Percentiles rank a stretch among this genome's conserved stretches.
Evolutionary conservation across 129 eudicot species (phyloP).

Genomic region (Heracleum sosnowskyi): DNA sequence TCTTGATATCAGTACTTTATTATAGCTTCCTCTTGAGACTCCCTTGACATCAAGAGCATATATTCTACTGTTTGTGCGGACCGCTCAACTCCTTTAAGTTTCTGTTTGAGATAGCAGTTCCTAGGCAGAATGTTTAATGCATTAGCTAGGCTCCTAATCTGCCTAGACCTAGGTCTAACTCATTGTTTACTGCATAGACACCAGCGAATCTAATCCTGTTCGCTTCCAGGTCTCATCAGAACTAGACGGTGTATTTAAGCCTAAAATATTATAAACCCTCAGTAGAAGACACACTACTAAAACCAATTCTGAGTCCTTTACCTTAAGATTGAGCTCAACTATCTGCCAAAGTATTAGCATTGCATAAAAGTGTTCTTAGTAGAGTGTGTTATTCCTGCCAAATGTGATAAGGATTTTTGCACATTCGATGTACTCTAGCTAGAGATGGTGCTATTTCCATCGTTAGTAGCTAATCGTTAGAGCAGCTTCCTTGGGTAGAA

Average conservation of each 20-base stretch:
- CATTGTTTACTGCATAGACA: not conserved
- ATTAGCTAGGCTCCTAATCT: slow-evolving; percentile 2
- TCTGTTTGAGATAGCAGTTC: too few species aligned
- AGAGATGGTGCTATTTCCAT: not conserved
- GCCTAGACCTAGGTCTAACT: not conserved
- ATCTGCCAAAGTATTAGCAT: not conserved
- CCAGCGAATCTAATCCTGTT: not conserved
- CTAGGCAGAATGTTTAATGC: not conserved
- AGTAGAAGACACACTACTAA: not conserved
- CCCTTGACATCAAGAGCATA: not conserved
- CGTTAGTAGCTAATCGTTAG: not conserved
- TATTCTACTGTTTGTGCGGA: not conserved
- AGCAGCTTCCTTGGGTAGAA: not conserved
- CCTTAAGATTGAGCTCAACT: not conserved
- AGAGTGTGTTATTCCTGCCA: not conserved
- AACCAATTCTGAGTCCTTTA: not conserved
- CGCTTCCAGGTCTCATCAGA: not conserved
- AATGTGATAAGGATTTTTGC: not conserved
- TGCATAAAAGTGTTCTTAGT: not conserved
- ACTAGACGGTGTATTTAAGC: not conserved
- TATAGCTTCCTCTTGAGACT: not conserved
- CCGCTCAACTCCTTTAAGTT: not conserved
- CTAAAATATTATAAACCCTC: not conserved
- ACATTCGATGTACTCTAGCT: not conserved
- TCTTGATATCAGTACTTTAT: too few species aligned